Conservation (phyloP, 2,329 filamentous ascomycete species). For the Phaeosphaeria sp. region DNA sequence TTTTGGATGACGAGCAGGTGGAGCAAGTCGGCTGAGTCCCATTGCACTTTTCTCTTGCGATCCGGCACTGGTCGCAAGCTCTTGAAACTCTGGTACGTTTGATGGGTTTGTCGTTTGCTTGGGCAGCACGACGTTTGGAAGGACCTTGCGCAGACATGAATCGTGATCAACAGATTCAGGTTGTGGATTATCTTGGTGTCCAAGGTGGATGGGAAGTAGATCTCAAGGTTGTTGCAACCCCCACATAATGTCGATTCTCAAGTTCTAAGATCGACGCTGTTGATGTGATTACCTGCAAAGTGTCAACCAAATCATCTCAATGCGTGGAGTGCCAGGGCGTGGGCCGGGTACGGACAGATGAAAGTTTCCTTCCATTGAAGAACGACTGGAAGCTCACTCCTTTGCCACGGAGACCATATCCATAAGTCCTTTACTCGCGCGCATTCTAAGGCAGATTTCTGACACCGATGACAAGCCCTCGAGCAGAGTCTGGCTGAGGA, state of each 20-base stretch:
- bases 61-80: constrained; percentile 73
- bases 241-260: background rate
- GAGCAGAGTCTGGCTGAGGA: background rate
- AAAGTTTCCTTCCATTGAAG: background rate
- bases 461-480: background rate
- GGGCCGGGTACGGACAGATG: background rate
- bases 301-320: background rate
- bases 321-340: background rate
- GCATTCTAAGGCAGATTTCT: background rate
- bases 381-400: background rate
- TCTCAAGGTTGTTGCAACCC: background rate
- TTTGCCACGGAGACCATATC: background rate
- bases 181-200: background rate
- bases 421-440: background rate
- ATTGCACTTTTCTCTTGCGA: constrained; percentile 75
- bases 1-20: constrained; percentile 68
- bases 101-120: constrained; percentile 29
- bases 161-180: background rate
- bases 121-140: constrained; percentile 31
- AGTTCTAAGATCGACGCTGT: background rate
- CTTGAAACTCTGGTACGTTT: constrained; percentile 70
- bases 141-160: constrained; percentile 37
- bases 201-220: background rate
- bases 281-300: background rate
- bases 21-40: constrained; percentile 71